Percentiles rank a stretch among this genome's conserved stretches.
Evolutionary conservation across 371 early-diverging fungal genomes (phyloP).

Genomic region (Mucor saturninus): DNA sequence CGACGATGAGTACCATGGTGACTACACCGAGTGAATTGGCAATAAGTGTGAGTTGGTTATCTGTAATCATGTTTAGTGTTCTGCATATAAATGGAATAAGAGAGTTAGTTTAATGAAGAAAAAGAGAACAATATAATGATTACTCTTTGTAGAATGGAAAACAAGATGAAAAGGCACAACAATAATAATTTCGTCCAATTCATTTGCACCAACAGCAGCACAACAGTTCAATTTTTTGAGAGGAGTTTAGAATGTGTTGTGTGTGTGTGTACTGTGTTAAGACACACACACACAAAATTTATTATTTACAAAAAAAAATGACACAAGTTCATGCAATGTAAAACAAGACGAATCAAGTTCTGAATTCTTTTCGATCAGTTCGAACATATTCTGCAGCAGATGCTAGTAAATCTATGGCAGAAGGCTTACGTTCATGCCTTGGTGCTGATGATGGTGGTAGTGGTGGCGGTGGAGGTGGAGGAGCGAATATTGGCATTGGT

Average conservation of each 20-base stretch:
- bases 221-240: background rate
- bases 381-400: constrained; percentile 54
- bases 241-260: too few relatives aligned
- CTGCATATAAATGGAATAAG: too few relatives aligned
- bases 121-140: background rate
- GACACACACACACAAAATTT: background rate
- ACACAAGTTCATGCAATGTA: background rate
- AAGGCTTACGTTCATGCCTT: constrained; percentile 9
- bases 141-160: background rate
- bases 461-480: constrained; percentile 1
- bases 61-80: constrained; percentile 48
- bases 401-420: constrained; percentile 49
- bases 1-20: constrained; percentile 64
- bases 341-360: constrained; percentile 3
- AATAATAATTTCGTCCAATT: constrained; percentile 4
- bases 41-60: constrained; percentile 59
- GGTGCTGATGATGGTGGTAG: background rate
- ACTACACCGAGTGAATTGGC: constrained; percentile 62
- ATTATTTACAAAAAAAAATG: background rate
- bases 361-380: constrained; percentile 20
- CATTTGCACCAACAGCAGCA: background rate
- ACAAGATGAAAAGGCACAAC: background rate
- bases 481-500: constrained; percentile 13
- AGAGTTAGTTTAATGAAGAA: too few relatives aligned
- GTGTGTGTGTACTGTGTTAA: too few relatives aligned